Conservation (phyloP, 306 rosid species). For the Inga leiocalycina region DNA sequence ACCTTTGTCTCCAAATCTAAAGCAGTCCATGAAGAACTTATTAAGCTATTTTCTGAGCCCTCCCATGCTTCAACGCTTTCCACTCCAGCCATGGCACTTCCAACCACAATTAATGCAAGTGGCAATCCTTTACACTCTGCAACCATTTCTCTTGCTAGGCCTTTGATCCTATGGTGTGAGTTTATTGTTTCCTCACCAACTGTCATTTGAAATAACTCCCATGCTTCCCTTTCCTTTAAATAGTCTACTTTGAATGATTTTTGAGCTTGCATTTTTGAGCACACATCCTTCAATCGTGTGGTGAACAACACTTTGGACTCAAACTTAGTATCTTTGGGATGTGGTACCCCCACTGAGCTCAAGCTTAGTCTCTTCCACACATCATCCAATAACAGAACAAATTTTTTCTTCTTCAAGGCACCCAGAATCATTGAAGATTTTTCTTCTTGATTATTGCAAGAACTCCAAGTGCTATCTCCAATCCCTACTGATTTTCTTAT, state of each 20-base stretch:
- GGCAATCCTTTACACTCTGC: not conserved
- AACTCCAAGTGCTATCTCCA: not conserved
- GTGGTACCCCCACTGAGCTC: conserved; percentile 11
- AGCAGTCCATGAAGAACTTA: not conserved
- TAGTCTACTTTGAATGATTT: conserved; percentile 1
- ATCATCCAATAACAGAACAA: conserved; percentile 36
- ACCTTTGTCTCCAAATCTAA: not conserved
- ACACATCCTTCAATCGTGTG: conserved; percentile 24
- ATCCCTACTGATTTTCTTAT: not conserved
- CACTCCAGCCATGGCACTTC: not conserved
- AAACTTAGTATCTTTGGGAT: not conserved
- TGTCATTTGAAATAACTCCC: not conserved
- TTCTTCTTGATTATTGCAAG: not conserved
- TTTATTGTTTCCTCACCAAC: not conserved
- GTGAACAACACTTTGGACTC: conserved; percentile 26
- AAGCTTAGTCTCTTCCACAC: conserved; percentile 23
- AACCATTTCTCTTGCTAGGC: not conserved
- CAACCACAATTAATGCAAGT: not conserved
- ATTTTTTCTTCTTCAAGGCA: not conserved
- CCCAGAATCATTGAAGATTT: conserved; percentile 1
- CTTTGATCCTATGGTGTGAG: not conserved
- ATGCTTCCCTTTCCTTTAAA: not conserved
- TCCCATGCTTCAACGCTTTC: not conserved
- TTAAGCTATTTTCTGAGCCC: not conserved
- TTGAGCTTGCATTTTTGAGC: conserved; percentile 14